A percentile compares a stretch with the other conserved stretches of the same genome.
phyloP scores from a whole-genome alignment of 1,139 yeast genomes.

The Saccharomyces hybrid region DNA sequence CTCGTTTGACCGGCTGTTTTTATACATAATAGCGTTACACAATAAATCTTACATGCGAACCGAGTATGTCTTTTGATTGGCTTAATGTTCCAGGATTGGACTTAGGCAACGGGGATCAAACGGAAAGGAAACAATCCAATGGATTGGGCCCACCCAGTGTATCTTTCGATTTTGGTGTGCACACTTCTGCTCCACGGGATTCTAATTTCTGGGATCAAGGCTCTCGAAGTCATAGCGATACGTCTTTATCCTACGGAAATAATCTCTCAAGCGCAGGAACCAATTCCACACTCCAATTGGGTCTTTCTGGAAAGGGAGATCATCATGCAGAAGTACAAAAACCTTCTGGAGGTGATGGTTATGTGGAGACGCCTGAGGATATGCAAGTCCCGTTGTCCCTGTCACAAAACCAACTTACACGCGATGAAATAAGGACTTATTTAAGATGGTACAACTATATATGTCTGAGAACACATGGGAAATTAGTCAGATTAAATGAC shows the following conservation, averaged over 20 bases:
- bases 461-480: slow-evolving; percentile 46
- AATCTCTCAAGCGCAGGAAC: slow-evolving; percentile 2
- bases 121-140: background rate
- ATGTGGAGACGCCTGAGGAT: slow-evolving; percentile 27
- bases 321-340: slow-evolving; percentile 1
- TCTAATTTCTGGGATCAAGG: slow-evolving; percentile 10
- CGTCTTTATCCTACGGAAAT: slow-evolving; percentile 4
- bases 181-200: slow-evolving; percentile 21
- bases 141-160: slow-evolving; percentile 3
- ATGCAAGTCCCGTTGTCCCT: slow-evolving; percentile 50
- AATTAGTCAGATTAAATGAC: slow-evolving; percentile 52
- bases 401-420: slow-evolving; percentile 52
- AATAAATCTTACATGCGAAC: background rate
- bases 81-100: slow-evolving; percentile 28
- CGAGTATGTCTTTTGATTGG: slow-evolving; percentile 31
- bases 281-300: background rate
- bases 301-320: background rate
- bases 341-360: slow-evolving; percentile 6
- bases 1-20: background rate
- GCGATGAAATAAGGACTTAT: slow-evolving; percentile 62
- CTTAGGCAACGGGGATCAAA: slow-evolving; percentile 4
- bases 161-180: slow-evolving; percentile 4
- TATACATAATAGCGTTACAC: background rate
- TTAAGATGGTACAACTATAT: slow-evolving; percentile 73
- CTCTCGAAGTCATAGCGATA: slow-evolving; percentile 7